phyloP scores from a whole-genome alignment of 176 grass and related monocot genomes.

The Raddia guianensis region DNA sequence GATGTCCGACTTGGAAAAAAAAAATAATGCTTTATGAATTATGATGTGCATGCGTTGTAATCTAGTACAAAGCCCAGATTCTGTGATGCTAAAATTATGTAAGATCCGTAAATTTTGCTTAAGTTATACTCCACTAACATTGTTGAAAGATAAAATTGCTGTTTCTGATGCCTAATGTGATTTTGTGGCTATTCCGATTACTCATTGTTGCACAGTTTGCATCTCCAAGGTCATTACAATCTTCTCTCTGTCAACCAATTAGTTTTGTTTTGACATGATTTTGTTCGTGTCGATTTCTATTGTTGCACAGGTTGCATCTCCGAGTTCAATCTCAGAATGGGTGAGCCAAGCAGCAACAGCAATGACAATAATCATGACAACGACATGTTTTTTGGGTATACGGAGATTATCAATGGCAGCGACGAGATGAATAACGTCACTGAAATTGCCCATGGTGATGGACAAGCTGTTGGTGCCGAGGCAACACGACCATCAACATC shows the following conservation, averaged over 20 bases:
- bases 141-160: neutral
- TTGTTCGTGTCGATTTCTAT: neutral
- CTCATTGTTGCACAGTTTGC: neutral
- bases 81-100: neutral
- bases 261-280: neutral
- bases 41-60: neutral
- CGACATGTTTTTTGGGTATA: too few species aligned
- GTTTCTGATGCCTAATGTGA: neutral
- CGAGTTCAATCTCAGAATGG: neutral
- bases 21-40: neutral
- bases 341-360: neutral
- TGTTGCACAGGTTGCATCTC: neutral
- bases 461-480: slow-evolving; percentile 13
- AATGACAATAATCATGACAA: neutral
- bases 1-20: neutral
- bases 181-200: neutral
- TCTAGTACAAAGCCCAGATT: neutral
- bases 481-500: neutral
- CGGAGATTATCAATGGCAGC: neutral
- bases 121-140: neutral
- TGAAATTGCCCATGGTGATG: neutral
- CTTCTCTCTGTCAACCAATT: neutral
- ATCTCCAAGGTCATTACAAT: too few species aligned
- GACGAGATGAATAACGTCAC: neutral
- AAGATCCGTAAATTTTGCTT: neutral